phyloP scores from a whole-genome alignment of 495 filamentous ascomycete species.

The Penicillium paradoxum region DNA sequence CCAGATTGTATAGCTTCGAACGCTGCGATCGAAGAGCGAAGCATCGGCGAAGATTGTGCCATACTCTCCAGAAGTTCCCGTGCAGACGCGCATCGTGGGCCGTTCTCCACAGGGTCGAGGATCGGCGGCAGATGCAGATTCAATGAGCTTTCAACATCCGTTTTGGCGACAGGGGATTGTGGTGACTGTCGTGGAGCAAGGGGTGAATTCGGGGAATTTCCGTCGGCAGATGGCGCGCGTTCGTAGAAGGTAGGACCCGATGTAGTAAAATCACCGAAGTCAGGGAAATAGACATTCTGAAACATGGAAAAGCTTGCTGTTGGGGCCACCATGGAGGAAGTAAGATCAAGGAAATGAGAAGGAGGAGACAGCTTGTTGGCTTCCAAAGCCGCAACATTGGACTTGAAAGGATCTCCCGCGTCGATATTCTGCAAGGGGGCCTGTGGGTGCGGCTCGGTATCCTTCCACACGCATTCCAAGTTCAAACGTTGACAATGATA shows the following conservation, averaged over 20 bases:
- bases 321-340: not conserved
- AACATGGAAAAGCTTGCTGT: not conserved
- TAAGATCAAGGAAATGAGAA: not conserved
- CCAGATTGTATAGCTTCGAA: not conserved
- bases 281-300: not conserved
- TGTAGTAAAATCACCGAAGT: not conserved
- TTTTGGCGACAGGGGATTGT: not conserved
- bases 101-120: not conserved
- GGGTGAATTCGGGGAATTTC: not conserved
- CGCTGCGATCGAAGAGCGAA: not conserved
- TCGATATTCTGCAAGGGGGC: not conserved
- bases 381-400: not conserved
- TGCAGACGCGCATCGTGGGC: not conserved
- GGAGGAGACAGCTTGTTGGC: not conserved
- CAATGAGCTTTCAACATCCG: not conserved
- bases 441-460: not conserved
- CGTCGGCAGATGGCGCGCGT: not conserved
- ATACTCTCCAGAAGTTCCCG: not conserved
- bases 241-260: not conserved
- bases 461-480: slow-evolving; percentile 10
- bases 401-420: not conserved
- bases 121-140: not conserved
- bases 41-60: not conserved
- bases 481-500: slow-evolving; percentile 31
- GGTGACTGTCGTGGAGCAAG: not conserved